Evolutionary conservation across 495 filamentous ascomycete species (phyloP).

Genomic region (Corynascus novoguineensis): DNA sequence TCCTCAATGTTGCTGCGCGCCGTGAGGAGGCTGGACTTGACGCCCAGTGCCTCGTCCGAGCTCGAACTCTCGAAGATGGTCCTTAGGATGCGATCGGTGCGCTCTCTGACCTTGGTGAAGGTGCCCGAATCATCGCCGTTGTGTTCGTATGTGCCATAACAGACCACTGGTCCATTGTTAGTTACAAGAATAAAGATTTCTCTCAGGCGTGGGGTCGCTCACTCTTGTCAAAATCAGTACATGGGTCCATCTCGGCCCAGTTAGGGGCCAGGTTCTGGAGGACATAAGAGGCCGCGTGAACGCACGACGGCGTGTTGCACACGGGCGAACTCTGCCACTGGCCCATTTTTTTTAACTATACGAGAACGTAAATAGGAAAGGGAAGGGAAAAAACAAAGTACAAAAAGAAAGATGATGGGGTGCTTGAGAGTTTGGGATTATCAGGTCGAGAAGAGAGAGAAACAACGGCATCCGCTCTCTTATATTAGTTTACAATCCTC

Average conservation of each 20-base stretch:
- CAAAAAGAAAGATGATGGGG: too few species aligned
- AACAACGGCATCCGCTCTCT: too few species aligned
- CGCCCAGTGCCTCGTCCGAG: slow-evolving; percentile 28
- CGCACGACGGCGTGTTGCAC: slow-evolving; percentile 58
- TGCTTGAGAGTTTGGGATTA: not conserved
- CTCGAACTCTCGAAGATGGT: slow-evolving; percentile 59
- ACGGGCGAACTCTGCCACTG: slow-evolving; percentile 21
- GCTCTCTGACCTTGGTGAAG: slow-evolving; percentile 56
- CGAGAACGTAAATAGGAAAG: not conserved
- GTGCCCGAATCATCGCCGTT: slow-evolving; percentile 58
- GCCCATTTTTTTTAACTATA: slow-evolving; percentile 18
- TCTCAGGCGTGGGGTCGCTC: slow-evolving; percentile 12
- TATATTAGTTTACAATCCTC: too few species aligned
- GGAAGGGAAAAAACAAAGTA: not conserved
- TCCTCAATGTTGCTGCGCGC: slow-evolving; percentile 40
- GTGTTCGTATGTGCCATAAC: slow-evolving; percentile 59
- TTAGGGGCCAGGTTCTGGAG: slow-evolving; percentile 62
- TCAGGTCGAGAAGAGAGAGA: too few species aligned
- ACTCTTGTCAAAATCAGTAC: slow-evolving; percentile 58
- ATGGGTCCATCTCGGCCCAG: slow-evolving; percentile 59
- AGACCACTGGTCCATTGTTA: slow-evolving; percentile 41
- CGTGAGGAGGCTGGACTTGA: not conserved
- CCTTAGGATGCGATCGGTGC: slow-evolving; percentile 53
- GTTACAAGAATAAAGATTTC: too few species aligned
- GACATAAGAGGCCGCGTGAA: slow-evolving; percentile 63